Evolutionary conservation across 495 filamentous ascomycete species (phyloP).

Genomic region (Schizothecium vesticola): DNA sequence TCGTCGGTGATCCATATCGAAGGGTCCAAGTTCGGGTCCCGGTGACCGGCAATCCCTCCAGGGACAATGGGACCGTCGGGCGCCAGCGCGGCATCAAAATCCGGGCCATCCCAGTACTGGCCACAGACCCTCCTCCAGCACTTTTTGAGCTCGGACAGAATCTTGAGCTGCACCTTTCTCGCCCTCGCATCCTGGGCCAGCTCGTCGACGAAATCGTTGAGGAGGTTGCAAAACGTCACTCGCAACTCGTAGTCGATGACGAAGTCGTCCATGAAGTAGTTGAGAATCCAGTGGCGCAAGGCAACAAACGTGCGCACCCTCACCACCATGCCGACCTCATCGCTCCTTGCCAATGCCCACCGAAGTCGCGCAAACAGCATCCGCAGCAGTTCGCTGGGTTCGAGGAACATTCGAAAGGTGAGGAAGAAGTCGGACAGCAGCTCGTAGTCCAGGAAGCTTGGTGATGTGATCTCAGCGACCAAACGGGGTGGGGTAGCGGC

Average conservation of each 20-base stretch:
- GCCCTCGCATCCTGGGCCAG: conserved; percentile 38
- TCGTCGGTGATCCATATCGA: conserved; percentile 40
- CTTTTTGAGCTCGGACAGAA: conserved; percentile 88
- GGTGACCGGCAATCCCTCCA: conserved; percentile 59
- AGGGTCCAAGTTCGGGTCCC: conserved; percentile 47
- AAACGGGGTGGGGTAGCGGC: conserved; percentile 89
- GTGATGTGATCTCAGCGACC: conserved; percentile 96
- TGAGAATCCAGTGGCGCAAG: conserved; percentile 94
- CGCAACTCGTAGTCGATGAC: conserved; percentile 75
- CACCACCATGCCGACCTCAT: conserved; percentile 86
- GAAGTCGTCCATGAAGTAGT: conserved; percentile 97
- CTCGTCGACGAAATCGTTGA: conserved; percentile 71
- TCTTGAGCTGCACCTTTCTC: conserved; percentile 76
- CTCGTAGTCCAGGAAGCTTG: conserved; percentile 94
- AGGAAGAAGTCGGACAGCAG: conserved; percentile 97
- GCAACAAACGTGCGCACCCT: conserved; percentile 94
- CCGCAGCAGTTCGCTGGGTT: conserved; percentile 65
- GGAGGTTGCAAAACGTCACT: conserved; percentile 69
- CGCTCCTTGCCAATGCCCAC: conserved; percentile 77
- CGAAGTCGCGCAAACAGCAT: conserved; percentile 78
- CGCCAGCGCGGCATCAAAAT: conserved; percentile 51
- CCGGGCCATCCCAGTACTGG: conserved; percentile 75
- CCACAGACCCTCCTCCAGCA: conserved; percentile 93
- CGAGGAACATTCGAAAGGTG: conserved; percentile 82
- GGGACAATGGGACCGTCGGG: conserved; percentile 68